Conservation (phyloP, 345 rosid genomes). For the Lagerstroemia speciosa region DNA sequence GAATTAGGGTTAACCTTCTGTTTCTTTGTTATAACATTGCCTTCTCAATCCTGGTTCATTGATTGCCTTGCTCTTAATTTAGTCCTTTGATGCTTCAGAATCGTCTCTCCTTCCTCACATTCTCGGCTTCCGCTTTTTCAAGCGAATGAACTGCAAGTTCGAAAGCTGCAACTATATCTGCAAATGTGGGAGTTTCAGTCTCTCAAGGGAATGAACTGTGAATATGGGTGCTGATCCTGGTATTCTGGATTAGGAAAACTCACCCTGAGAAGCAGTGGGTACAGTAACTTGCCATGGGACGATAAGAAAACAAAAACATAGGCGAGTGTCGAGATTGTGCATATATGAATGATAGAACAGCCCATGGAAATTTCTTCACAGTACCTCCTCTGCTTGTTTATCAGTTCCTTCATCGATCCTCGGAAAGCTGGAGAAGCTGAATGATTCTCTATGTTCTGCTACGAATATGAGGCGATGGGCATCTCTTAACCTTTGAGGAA, state of each 20-base stretch:
- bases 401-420: no score
- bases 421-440: slow-evolving; percentile 1
- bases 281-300: no score
- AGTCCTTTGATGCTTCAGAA: slow-evolving; percentile 19
- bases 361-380: no score
- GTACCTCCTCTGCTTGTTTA: no score
- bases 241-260: no score
- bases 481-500: neutral
- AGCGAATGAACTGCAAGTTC: slow-evolving; percentile 33
- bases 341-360: no score
- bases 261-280: no score
- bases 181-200: slow-evolving; percentile 12
- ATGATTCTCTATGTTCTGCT: neutral
- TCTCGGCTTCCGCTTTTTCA: slow-evolving; percentile 31
- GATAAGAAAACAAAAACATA: no score
- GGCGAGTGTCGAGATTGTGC: no score
- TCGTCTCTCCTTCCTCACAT: slow-evolving; percentile 31
- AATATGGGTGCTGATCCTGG: neutral
- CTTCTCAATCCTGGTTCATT: slow-evolving; percentile 10
- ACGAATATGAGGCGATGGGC: neutral
- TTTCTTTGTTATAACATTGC: slow-evolving; percentile 19
- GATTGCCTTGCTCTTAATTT: slow-evolving; percentile 12
- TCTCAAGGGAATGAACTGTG: neutral
- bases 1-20: neutral
- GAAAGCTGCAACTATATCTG: slow-evolving; percentile 52